Base-by-base conservation (phyloP, 2,329 filamentous ascomycete genomes). In the Pyrenochaeta sp. region DNA sequence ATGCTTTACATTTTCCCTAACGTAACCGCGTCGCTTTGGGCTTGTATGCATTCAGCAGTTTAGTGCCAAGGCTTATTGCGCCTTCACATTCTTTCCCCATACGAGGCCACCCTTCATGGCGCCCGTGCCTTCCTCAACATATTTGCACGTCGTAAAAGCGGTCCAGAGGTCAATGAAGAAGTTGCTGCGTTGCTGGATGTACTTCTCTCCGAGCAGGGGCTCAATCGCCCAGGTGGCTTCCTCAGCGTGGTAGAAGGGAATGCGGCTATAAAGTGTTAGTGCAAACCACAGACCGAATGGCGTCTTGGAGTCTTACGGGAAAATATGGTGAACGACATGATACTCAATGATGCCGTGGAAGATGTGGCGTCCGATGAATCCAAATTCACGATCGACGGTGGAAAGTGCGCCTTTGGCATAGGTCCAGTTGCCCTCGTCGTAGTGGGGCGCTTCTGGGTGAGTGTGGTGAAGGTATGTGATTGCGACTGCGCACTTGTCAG, bases 391-490 rank as follows among this genome's bases (percentile, higher is more conserved):
- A 74, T 90, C 88, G 28, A 90, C 81, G 3, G 88, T 90, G 36
- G 85, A 83, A 13, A 86, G 78, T 2, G 87, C 86, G 27, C 88
- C 88, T 66, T 86, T 84, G 59, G 86, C 82, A 66, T 85, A 90
- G 24, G 84, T 86, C 87, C 87, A 90, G 53, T 80, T 79, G 19
- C 84, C 81, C 43, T 82, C 82, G 27, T 85, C 82, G 72, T 87
- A 89, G 75, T 89, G 85, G 19, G 83, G 83, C 48, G 88, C 79
- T 2, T 77, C 72, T 2, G 74, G 79, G 72, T 90, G 86, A 54
- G 87, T 90, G 82, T 91, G 89, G 77, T 91, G 89, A 22, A 91
- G 87, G 77, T 90, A 91, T 47, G 89, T 91, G 72, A 91, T 91
- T 62, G 88, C 88, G 22, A 91, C 88, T 68, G 40, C 28, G 4